Conservation (phyloP, 139 green algal species). For the Tetraselmis striata region DNA sequence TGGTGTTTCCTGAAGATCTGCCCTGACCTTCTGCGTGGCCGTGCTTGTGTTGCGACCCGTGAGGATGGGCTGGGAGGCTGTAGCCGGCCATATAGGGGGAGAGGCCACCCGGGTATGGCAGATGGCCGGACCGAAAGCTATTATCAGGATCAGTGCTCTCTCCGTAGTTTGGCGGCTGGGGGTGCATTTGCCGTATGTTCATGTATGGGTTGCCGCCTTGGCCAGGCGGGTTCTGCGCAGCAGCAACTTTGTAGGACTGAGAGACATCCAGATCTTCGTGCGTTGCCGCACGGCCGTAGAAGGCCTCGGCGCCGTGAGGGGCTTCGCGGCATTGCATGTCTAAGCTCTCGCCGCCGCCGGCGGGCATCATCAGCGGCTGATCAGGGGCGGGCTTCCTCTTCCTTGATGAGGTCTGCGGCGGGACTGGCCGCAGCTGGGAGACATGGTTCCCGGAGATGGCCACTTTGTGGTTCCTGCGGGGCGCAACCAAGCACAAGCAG, state of each 20-base stretch:
- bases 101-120: too few species aligned
- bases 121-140: too few species aligned
- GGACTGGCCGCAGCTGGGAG: background rate
- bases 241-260: background rate
- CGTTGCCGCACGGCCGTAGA: background rate
- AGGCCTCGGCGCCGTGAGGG: background rate
- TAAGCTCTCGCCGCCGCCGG: background rate
- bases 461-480: background rate
- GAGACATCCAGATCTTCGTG: background rate
- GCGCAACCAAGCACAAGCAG: background rate
- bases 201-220: background rate
- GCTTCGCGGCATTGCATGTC: background rate
- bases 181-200: background rate
- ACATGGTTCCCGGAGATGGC: background rate
- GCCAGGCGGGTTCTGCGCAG: too few species aligned
- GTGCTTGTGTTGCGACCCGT: too few species aligned
- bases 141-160: background rate
- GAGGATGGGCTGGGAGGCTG: too few species aligned
- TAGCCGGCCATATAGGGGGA: too few species aligned
- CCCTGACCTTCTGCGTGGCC: too few species aligned
- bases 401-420: background rate
- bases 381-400: background rate
- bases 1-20: background rate
- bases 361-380: background rate
- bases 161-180: background rate